Evolutionary conservation across 2,329 filamentous ascomycete genomes (phyloP), one percentile per base, ranked within the genome.

Genomic region (Penicillium rolfsii): DNA sequence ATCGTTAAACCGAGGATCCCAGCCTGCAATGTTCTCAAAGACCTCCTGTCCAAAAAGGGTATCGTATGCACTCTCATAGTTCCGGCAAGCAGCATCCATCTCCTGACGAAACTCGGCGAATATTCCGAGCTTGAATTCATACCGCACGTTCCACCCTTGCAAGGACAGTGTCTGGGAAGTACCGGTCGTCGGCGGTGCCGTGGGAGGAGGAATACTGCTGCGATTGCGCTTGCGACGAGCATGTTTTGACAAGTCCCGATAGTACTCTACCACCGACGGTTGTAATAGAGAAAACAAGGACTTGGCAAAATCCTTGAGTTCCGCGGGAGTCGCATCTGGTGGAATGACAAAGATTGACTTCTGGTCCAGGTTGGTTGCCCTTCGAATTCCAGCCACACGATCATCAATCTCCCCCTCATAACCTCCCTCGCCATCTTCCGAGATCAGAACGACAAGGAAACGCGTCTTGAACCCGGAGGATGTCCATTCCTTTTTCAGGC

Each of bases 61-160:
- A 55, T 96, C 92, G 67, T 98, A 93, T 4, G 93, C 92, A 74
- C 89, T 89, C 71, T 95, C 91, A 68, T 93, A 97, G 56, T 91
- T 93, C 46, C 93, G 87, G 70, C 91, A 83, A 0, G 95, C 93
- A 24, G 87, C 88, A 72, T 97, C 94, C 84, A 94, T 91, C 74
- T 98, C 95, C 72, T 96, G 91, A 8, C 95, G 87, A 67, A 96
- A 97, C 72, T 98, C 94, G 30, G 93, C 91, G 72, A 98, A 91
- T 0, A 97, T 83, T 6, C 89, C 94, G 19, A 93, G 84, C 74
- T 99, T 99, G 80, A 96, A 93, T 71, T 99, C 94, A 76, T 97
- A 97, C 16, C 94, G 89, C 56, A 96, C 89, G 71, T 92, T 93
- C 95, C 94, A 99, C 3, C 91, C 93, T 45, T 92, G 88, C 9